Evolutionary conservation across 441 rosid species (phyloP).

Genomic region (Bruguiera hainesii): DNA sequence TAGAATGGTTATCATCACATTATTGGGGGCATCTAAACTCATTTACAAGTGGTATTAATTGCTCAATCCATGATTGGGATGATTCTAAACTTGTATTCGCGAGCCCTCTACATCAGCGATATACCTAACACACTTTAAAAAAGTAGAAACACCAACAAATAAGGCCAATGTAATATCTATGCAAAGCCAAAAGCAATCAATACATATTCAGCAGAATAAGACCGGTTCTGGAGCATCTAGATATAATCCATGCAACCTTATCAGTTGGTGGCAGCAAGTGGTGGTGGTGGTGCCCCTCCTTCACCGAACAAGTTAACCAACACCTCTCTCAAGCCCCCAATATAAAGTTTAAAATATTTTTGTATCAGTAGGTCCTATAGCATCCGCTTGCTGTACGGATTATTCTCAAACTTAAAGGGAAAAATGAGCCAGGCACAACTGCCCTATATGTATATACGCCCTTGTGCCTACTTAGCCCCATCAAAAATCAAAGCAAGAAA

Average conservation of each 20-base stretch:
- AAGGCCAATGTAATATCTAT: slow-evolving; percentile 14
- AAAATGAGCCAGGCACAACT: too few species aligned
- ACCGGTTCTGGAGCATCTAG: slow-evolving; percentile 4
- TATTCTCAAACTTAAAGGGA: slow-evolving; percentile 18
- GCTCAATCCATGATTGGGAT: too few species aligned
- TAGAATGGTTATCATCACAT: too few species aligned
- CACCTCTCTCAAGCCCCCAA: slow-evolving; percentile 13
- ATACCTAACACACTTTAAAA: slow-evolving; percentile 6
- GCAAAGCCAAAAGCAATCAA: slow-evolving; percentile 1
- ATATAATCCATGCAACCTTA: slow-evolving; percentile 7
- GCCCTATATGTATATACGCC: too few species aligned
- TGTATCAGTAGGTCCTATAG: slow-evolving; percentile 35
- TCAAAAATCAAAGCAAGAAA: too few species aligned
- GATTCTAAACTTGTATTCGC: too few species aligned
- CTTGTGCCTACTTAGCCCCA: too few species aligned
- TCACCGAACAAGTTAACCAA: slow-evolving; percentile 17
- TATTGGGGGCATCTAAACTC: too few species aligned
- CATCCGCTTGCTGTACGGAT: slow-evolving; percentile 28
- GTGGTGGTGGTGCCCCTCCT: slow-evolving; percentile 11
- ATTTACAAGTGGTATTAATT: too few species aligned
- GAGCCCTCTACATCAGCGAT: slow-evolving; percentile 1
- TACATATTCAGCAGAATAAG: background rate
- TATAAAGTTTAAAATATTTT: background rate
- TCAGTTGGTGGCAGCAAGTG: slow-evolving; percentile 16
- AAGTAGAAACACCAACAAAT: slow-evolving; percentile 12